A percentile compares a stretch with the other conserved stretches of the same genome.
These are phyloP conservation scores for Diaporthe nobilis DNA, from an alignment of 2,329 filamentous ascomycete genomes.

Conservation along the genomic window DNA sequence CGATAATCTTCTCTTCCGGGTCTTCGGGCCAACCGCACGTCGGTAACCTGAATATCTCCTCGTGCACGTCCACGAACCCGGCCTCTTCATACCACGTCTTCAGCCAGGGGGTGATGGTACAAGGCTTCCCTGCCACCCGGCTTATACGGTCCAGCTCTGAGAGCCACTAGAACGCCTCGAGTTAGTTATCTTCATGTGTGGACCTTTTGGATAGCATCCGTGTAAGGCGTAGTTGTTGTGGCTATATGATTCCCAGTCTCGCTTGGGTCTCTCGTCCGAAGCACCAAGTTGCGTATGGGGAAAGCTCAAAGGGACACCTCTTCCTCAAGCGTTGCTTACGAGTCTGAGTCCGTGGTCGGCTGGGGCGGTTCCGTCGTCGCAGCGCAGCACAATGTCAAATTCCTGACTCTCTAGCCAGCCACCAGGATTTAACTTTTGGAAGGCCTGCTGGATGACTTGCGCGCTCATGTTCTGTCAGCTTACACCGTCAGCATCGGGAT, in stretches of 20 bases:
- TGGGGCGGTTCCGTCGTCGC: constrained; percentile 62
- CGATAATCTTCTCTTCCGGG: constrained; percentile 58
- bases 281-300: background rate
- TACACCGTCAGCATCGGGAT: background rate
- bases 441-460: constrained; percentile 67
- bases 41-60: constrained; percentile 67
- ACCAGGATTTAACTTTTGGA: constrained; percentile 63
- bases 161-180: constrained; percentile 51
- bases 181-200: background rate
- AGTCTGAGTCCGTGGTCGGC: constrained; percentile 54
- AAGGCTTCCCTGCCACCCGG: constrained; percentile 54
- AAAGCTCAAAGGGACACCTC: background rate
- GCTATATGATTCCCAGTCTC: background rate
- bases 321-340: constrained; percentile 11
- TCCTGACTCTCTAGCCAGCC: constrained; percentile 71
- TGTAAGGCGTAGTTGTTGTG: background rate
- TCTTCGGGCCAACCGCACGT: constrained; percentile 68
- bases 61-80: constrained; percentile 69
- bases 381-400: constrained; percentile 53
- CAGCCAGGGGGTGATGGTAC: constrained; percentile 53
- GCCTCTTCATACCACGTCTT: constrained; percentile 59
- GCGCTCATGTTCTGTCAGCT: constrained; percentile 54
- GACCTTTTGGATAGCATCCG: background rate
- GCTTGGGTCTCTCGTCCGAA: background rate
- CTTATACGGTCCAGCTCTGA: constrained; percentile 57